Conservation (phyloP, 2,329 filamentous ascomycete genomes). For the Colletotrichum noveboracense region DNA sequence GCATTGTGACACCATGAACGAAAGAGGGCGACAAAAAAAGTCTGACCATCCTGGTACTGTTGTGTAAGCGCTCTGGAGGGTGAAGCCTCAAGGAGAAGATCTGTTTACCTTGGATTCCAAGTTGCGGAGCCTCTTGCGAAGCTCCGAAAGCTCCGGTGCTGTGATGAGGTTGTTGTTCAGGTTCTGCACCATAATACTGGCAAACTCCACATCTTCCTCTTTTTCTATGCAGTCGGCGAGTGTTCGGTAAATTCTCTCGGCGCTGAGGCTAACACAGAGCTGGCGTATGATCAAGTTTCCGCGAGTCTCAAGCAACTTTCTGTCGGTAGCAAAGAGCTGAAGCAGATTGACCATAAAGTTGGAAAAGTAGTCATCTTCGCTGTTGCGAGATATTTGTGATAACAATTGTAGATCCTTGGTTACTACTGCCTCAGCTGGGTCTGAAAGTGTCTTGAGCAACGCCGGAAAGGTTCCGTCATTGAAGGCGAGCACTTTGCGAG, state of each 20-base stretch:
- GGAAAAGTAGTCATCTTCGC: conserved; percentile 95
- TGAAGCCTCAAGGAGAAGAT: neutral
- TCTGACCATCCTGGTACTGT: conserved; percentile 78
- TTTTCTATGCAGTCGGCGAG: conserved; percentile 96
- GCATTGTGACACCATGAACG: conserved; percentile 98
- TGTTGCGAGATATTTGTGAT: conserved; percentile 95
- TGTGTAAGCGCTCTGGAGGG: neutral
- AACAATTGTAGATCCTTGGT: conserved; percentile 92
- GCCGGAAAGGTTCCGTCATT: conserved; percentile 98
- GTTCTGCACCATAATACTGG: conserved; percentile 99
- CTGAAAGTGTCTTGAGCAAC: conserved; percentile 92
- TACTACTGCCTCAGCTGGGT: conserved; percentile 93
- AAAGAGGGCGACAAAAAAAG: conserved; percentile 93
- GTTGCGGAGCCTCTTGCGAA: conserved; percentile 88
- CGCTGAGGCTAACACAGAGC: conserved; percentile 88
- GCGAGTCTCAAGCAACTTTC: conserved; percentile 86
- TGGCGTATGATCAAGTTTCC: conserved; percentile 97
- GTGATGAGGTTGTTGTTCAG: conserved; percentile 99
- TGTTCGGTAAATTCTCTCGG: conserved; percentile 94
- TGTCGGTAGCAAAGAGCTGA: conserved; percentile 93
- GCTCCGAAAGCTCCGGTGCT: conserved; percentile 88
- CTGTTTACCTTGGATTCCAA: conserved; percentile 76
- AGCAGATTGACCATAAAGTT: conserved; percentile 98
- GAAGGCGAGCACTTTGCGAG: conserved; percentile 89
- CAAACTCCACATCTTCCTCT: conserved; percentile 97